Evolutionary conservation across 2,329 filamentous ascomycete species (phyloP).

Genomic region (Madurella mycetomatis): DNA sequence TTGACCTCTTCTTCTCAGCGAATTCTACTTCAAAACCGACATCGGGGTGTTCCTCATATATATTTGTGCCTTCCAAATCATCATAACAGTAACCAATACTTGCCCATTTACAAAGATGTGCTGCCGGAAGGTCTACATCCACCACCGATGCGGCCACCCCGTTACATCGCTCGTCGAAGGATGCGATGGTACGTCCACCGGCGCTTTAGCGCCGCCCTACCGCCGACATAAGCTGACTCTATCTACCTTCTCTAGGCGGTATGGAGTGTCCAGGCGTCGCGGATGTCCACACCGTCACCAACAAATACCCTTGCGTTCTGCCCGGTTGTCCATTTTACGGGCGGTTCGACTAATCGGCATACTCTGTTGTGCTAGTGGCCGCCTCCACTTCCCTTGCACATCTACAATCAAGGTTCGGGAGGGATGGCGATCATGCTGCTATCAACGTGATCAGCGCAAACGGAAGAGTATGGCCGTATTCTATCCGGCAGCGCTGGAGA

Average conservation of each 20-base stretch:
- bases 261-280: constrained; percentile 26
- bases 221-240: background rate
- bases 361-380: background rate
- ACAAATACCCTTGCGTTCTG: constrained; percentile 31
- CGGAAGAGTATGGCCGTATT: too few species aligned
- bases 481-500: too few species aligned
- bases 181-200: constrained; percentile 19
- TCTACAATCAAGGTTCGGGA: background rate
- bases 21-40: background rate
- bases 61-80: background rate
- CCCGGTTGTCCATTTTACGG: constrained; percentile 28
- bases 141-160: constrained; percentile 32
- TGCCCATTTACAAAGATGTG: constrained; percentile 26
- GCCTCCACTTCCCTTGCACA: too few species aligned
- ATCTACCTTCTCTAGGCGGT: constrained; percentile 5
- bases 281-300: constrained; percentile 26
- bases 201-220: background rate
- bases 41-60: too few species aligned
- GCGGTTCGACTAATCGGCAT: constrained; percentile 19
- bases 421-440: too few species aligned
- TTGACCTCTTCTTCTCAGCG: background rate
- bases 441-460: too few species aligned
- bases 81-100: background rate
- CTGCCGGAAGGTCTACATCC: constrained; percentile 29
- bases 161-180: constrained; percentile 29